Percentiles rank a stretch among this genome's conserved stretches.
Conservation (phyloP, 257 asterid genomes). For the Solanum boliviense region DNA sequence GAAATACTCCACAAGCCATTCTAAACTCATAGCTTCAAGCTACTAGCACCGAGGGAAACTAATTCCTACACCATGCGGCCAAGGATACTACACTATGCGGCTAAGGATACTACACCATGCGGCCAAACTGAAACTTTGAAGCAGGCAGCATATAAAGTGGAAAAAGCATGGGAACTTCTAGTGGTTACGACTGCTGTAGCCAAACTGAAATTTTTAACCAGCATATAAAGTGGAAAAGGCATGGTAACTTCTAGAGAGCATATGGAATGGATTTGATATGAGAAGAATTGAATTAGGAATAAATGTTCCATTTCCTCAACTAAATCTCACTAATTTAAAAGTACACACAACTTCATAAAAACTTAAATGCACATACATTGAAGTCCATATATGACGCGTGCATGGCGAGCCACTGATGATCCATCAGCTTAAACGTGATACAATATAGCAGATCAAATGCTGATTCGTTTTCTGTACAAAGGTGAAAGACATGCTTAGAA, state of each 20-base stretch:
- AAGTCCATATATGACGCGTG: conserved; percentile 98
- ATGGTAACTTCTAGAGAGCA: background rate
- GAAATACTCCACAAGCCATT: background rate
- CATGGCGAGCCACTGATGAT: conserved; percentile 91
- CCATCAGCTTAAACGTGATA: conserved; percentile 97
- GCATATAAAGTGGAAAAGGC: background rate
- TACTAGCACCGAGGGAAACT: background rate
- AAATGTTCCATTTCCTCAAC: background rate
- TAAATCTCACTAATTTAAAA: background rate
- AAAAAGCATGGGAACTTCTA: background rate
- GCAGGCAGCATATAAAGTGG: background rate
- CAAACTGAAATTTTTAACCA: background rate
- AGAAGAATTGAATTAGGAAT: background rate
- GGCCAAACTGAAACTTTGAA: background rate
- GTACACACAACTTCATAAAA: background rate
- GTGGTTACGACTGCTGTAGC: background rate
- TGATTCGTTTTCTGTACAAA: conserved; percentile 64
- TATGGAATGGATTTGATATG: background rate
- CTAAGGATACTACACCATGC: background rate
- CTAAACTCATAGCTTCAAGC: background rate
- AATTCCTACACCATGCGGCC: background rate
- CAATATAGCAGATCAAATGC: conserved; percentile 95
- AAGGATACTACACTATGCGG: background rate
- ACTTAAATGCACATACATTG: conserved; percentile 40
- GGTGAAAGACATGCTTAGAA: background rate